Base-by-base conservation (phyloP, 2,329 filamentous ascomycete species). In the Aspergillus quadrilineatus region DNA sequence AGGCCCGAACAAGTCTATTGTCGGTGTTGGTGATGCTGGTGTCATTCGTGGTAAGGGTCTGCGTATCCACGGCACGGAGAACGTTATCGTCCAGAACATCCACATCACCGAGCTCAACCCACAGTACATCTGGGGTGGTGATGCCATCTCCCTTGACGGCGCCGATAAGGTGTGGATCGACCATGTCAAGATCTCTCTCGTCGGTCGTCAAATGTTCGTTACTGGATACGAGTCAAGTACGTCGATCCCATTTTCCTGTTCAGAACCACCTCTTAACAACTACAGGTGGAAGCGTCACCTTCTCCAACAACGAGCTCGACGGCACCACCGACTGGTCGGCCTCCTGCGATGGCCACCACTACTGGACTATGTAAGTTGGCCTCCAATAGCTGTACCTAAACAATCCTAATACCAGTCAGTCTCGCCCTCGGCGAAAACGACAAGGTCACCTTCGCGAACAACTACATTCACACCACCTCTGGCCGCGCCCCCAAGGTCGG, bases 81-180 rank as follows among this genome's bases (percentile, higher is more conserved):
- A 85, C 69, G 72, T 87, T 68, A 85, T 85, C 64, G 79, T 85
- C 64, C 83, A 83, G 57, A 84, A 84, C 69, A 72, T 83, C 51
- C 75, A 79, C 60, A 78, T 84, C 65, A 82, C 80, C 43, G 72
- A 72, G 39, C 58, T 75, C 29, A 84, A 84, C 73, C 81, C 81
- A 2, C 65, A 80, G 66, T 81, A 81, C 61, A 80, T 84, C 61
- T 84, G 81, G 82, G 82, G 82, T 55, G 82, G 81, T 53, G 82
- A 84, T 69, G 81, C 78, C 36, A 82, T 84, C 66, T 79, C 78
- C 14, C 68, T 83, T 6, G 73, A 80, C 50, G 74, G 74, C 41
- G 70, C 76, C 4, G 62, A 67, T 45, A 62, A 64, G 42, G 50
- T 73, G 62, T 80, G 79, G 78, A 77, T 81, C 60, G 79, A 81